Conservation (phyloP, 495 filamentous ascomycete species). For the Astrocystis sublimbata region DNA sequence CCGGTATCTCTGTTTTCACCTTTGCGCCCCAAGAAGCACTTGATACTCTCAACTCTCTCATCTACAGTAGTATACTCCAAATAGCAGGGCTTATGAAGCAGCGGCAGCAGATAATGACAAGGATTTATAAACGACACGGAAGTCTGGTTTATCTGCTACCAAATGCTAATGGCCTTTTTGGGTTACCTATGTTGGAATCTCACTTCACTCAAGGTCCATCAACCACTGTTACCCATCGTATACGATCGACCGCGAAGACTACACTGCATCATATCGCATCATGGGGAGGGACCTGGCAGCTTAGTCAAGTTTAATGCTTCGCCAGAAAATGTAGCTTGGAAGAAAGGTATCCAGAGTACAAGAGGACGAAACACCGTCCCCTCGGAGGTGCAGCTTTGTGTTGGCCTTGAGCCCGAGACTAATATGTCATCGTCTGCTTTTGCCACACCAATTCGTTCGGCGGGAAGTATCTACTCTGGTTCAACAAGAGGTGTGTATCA, state of each 20-base stretch:
- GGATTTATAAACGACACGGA: background rate
- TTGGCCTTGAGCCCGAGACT: background rate
- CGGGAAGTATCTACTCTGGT: conserved; percentile 3
- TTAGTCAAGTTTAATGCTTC: background rate
- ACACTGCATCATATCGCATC: conserved; percentile 3
- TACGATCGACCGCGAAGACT: no score
- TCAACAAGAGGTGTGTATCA: background rate
- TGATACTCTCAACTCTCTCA: no score
- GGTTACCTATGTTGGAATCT: background rate
- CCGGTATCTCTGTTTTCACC: no score
- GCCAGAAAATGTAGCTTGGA: background rate
- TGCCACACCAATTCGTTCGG: no score
- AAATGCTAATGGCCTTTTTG: background rate
- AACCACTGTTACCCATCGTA: background rate
- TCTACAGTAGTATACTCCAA: no score
- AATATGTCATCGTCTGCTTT: background rate
- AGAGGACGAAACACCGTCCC: background rate
- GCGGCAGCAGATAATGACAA: background rate
- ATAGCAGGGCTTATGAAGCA: no score
- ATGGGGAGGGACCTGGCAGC: background rate
- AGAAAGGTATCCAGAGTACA: background rate
- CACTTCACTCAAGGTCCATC: background rate
- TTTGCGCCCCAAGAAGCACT: no score
- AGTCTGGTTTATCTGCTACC: background rate
- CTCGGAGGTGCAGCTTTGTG: background rate